Conservation (phyloP, 2,329 filamentous ascomycete species). For the Trichoderma simmonsii region DNA sequence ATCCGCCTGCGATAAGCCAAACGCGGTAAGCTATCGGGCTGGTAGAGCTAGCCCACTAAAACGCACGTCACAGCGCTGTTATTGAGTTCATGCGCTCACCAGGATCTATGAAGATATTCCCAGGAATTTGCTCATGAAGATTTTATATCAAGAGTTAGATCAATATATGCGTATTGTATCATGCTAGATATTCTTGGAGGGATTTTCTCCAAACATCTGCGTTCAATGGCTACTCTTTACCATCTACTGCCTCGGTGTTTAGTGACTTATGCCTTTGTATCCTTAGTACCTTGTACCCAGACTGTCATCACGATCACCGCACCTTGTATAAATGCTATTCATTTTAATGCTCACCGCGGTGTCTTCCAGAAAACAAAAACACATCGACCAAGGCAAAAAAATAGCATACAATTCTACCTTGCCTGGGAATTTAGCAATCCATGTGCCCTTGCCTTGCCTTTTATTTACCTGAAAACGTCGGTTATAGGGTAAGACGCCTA, state of each 20-base stretch:
- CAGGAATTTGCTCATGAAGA: not conserved
- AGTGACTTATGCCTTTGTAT: too few relatives aligned
- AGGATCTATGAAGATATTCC: not conserved
- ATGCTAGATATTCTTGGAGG: rapidly evolving
- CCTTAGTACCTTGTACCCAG: too few relatives aligned
- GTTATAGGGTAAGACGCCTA: not conserved
- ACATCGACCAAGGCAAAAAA: too few relatives aligned
- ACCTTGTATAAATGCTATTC: too few relatives aligned
- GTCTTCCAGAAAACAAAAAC: too few relatives aligned
- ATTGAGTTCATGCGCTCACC: not conserved
- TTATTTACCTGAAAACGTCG: not conserved
- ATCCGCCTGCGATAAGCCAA: not conserved
- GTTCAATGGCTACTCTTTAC: not conserved
- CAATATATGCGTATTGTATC: not conserved
- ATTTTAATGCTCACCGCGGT: too few relatives aligned
- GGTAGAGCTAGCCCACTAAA: not conserved
- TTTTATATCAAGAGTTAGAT: not conserved
- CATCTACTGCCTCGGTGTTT: not conserved
- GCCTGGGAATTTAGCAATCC: not conserved
- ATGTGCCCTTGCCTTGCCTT: not conserved
- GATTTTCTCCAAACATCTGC: not conserved
- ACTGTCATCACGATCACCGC: too few relatives aligned
- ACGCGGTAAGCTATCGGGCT: not conserved
- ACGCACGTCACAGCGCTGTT: not conserved
- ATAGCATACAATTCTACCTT: not conserved